Conservation (phyloP, 192 early-diverging fungal species). For the Thoreauomyces humboldtii region DNA sequence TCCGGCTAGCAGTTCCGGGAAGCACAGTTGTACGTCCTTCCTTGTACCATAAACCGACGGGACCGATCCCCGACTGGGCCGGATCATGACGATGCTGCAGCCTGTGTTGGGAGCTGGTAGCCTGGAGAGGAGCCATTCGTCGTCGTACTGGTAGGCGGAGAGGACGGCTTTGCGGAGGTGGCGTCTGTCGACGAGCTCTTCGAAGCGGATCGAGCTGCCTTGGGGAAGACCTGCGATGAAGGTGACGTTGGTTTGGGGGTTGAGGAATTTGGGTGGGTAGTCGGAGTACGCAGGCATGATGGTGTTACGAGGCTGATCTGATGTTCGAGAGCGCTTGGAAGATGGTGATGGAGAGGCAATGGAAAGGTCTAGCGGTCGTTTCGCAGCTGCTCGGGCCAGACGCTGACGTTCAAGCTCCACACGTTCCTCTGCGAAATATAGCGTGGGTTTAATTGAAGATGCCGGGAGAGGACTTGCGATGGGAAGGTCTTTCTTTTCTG, state of each 20-base stretch:
- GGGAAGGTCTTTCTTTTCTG: too few relatives aligned
- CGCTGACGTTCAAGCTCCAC: slow-evolving; percentile 12
- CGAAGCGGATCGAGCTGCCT: not conserved
- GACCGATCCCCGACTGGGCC: slow-evolving; percentile 7
- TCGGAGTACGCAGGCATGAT: not conserved
- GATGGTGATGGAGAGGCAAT: not conserved
- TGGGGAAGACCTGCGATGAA: not conserved
- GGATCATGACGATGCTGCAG: not conserved
- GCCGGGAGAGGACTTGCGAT: too few relatives aligned
- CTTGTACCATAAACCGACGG: not conserved
- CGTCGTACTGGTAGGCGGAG: slow-evolving; percentile 20
- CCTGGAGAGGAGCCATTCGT: slow-evolving; percentile 19
- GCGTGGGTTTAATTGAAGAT: too few relatives aligned
- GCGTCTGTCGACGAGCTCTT: not conserved
- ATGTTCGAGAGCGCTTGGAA: not conserved
- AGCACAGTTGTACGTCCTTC: not conserved
- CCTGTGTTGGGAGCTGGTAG: slow-evolving; percentile 1
- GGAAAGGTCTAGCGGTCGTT: not conserved
- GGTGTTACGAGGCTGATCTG: not conserved
- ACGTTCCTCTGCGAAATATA: too few relatives aligned
- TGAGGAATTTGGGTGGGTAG: not conserved
- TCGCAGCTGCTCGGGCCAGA: not conserved
- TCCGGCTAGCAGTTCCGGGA: not conserved
- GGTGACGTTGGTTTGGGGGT: not conserved
- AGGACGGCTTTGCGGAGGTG: slow-evolving; percentile 13